Conservation (phyloP, 306 rosid genomes). For the Mucuna pruriens region DNA sequence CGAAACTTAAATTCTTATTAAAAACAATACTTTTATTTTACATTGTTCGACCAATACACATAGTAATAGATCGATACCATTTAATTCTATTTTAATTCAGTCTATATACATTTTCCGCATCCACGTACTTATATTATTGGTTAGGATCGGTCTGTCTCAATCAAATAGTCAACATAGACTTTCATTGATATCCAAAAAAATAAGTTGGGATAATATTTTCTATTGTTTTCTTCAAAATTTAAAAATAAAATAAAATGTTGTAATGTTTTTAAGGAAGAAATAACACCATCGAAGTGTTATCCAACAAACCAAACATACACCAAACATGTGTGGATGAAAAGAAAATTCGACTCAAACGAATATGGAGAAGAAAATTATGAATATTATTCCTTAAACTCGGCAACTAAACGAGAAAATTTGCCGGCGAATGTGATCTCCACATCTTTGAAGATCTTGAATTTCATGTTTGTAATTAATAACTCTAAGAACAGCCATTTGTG, state of each 20-base stretch:
- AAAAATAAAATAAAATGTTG: not conserved
- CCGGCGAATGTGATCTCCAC: not conserved
- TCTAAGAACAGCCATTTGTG: not conserved
- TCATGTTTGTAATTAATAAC: not conserved
- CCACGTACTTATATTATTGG: too few relatives aligned
- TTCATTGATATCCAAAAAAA: too few relatives aligned
- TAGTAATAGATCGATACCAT: too few relatives aligned
- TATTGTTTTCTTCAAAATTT: not conserved
- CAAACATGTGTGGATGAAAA: not conserved
- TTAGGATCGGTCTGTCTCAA: too few relatives aligned
- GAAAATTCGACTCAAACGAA: not conserved
- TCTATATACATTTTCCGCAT: too few relatives aligned
- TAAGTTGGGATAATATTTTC: not conserved
- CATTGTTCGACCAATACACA: too few relatives aligned
- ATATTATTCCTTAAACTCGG: not conserved
- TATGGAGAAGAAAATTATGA: not conserved
- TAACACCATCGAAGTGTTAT: not conserved
- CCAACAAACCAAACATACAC: not conserved
- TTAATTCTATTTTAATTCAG: too few relatives aligned
- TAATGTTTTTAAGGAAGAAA: not conserved
- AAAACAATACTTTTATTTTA: too few relatives aligned
- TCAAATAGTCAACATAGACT: too few relatives aligned
- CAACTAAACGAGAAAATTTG: not conserved
- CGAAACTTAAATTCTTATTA: too few relatives aligned
- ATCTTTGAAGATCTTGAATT: not conserved